Evolutionary conservation across 2,329 filamentous ascomycete genomes (phyloP).

Genomic region (Ascochyta lentis): DNA sequence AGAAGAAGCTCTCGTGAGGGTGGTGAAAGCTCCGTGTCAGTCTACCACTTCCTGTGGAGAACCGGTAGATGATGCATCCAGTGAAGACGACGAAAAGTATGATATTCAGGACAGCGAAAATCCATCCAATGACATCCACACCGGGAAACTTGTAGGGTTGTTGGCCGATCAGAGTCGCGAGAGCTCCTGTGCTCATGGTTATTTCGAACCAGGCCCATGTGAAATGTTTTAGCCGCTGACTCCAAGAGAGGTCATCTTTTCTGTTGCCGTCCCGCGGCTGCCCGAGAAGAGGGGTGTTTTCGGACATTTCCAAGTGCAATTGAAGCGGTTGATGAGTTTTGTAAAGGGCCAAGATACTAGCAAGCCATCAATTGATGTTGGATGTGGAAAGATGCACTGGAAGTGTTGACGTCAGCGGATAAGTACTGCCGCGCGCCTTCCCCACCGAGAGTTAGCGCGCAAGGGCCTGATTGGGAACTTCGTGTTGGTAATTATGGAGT

Average conservation of each 20-base stretch:
- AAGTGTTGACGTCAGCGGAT: conserved; percentile 17
- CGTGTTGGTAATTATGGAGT: background rate
- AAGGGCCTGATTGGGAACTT: background rate
- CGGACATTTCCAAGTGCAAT: conserved; percentile 9
- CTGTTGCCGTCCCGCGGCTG: conserved; percentile 12
- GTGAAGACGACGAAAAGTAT: conserved; percentile 66
- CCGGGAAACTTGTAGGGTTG: conserved; percentile 67
- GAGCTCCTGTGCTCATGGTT: conserved; percentile 75
- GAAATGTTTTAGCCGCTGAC: conserved; percentile 31
- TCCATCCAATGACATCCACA: conserved; percentile 66
- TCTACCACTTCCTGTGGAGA: conserved; percentile 58
- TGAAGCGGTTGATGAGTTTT: background rate
- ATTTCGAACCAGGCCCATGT: conserved; percentile 72
- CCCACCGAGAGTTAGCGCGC: background rate
- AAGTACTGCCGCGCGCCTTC: background rate
- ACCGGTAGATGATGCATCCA: conserved; percentile 66
- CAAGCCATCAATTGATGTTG: background rate
- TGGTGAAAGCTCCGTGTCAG: conserved; percentile 64
- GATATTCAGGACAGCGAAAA: conserved; percentile 72
- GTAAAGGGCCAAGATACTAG: background rate
- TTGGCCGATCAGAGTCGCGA: conserved; percentile 67
- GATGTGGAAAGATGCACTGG: background rate
- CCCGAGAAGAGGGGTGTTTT: conserved; percentile 9
- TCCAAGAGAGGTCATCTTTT: conserved; percentile 22
- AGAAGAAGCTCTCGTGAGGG: conserved; percentile 72